These are phyloP conservation scores for Gossypium gossypioides DNA, from an alignment of 441 rosid species.

Conservation along the genomic window DNA sequence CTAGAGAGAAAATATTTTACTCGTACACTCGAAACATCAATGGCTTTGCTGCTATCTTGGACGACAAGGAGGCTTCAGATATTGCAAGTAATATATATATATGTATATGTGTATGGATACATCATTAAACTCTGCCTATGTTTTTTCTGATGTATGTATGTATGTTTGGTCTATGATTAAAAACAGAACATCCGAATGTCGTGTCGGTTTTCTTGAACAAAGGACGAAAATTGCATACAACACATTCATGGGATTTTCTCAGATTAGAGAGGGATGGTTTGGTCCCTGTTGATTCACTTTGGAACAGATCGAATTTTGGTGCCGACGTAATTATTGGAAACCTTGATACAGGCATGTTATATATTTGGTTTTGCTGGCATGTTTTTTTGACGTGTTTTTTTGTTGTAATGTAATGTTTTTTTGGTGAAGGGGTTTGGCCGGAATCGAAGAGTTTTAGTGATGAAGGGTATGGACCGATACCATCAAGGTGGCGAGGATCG, in stretches of 20 bases:
- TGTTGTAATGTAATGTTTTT: neutral
- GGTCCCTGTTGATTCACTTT: conserved; percentile 14
- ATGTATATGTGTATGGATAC: neutral
- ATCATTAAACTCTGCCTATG: too few relatives aligned
- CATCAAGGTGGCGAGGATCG: conserved; percentile 49
- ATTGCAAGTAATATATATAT: conserved; percentile 28
- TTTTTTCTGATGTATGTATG: neutral
- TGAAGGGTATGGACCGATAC: conserved; percentile 38
- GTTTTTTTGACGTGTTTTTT: neutral
- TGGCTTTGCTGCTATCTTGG: conserved; percentile 57
- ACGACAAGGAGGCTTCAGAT: conserved; percentile 31
- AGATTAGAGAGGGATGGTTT: conserved; percentile 20
- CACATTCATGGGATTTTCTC: conserved; percentile 32
- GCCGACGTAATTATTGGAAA: conserved; percentile 25
- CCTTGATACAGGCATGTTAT: conserved; percentile 24
- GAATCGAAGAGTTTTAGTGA: conserved; percentile 55
- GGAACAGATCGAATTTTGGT: conserved; percentile 26
- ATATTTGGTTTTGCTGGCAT: neutral
- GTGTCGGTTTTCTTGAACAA: conserved; percentile 25
- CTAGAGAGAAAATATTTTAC: conserved; percentile 38
- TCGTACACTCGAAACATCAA: conserved; percentile 45
- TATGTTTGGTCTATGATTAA: neutral
- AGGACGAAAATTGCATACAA: conserved; percentile 28
- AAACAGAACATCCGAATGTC: conserved; percentile 23
- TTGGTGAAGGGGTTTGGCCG: conserved; percentile 50